Evolutionary conservation across 345 rosid species (phyloP), one percentile per base, ranked within the genome.

Genomic region (Erodium maritimum): DNA sequence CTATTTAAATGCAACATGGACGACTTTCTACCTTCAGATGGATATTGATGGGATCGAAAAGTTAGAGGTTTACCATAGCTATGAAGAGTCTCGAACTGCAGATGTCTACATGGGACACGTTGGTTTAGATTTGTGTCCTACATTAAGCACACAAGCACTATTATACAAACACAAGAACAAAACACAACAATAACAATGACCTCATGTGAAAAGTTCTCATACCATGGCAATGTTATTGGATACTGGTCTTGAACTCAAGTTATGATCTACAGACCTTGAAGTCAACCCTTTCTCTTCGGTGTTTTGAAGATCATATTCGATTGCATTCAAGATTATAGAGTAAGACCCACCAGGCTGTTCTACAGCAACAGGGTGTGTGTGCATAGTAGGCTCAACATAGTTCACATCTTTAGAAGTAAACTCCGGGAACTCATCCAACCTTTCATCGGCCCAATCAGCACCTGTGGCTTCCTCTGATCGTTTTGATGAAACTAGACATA

Each of bases 81-180:
- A 23, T 50, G 37, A 25, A 65, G 55, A 50, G 62, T 61, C 52
- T 66, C 73, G 55, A 67, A 75, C 58, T 69, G 77, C 46, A 72
- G 77, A 67, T 67, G 77, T 37, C 77, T 65, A 62, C 71, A 63
- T 4, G 58, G 67, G 21, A 71, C 71, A 56, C 24, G 66, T 48
- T 61, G 71, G 5, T 29, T 57, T 57, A 54, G 73, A 21, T 46
- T 64, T 22, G 58, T 57, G 20, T 46, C 75, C 77, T 66, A 17
- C 52, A 61, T 59, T 52, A 21, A 45, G 45, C 20, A 5, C 5
- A 69, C 55, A 66, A 7, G n/a, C n/a, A n/a, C n/a, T n/a, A 46
- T 65, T 54, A 56, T 10, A 29, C 21, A 5, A 5, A 9, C 0
- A 9, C 60, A 20, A 58, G 20, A 18, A 56, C 24, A 19, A 37